Evolutionary conservation across 2,329 filamentous ascomycete species (phyloP), one percentile per base, ranked within the genome.

Genomic region (Microsporum audouinii): DNA sequence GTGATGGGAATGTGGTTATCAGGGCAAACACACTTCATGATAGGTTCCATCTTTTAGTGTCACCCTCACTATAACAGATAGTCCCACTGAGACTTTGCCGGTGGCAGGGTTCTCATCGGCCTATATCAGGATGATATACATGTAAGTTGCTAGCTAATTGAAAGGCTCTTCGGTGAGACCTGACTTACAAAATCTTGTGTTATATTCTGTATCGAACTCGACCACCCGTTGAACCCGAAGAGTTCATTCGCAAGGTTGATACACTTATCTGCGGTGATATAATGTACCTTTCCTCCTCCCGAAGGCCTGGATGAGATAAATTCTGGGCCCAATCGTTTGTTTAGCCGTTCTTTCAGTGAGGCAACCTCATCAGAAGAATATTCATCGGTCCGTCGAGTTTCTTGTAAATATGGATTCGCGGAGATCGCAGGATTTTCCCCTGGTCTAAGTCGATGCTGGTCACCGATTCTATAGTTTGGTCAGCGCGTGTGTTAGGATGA

Each of bases 171-270:
- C 23, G 33, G 0, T 14, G 45, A 36, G 17, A 34, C 17, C 55
- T n/a, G 17, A 73, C 79, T 65, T 71, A 85, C 89, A 74, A 95
- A 97, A 74, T 99, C 94, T 63, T 97, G 88, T 71, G 95, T 88
- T 41, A 96, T 88, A 71, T 95, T 91, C 71, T 92, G 89, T 63
- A 99, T 94, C n/a, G 88, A 88, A 61, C 89, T 95, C 7, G 89
- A 96, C 94, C 94, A 99, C 68, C 91, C 91, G 75, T 96, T 96
- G 79, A 96, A 96, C 7, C 91, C 91, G 76, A 96, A 96, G 0
- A 96, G 86, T 72, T 96, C 89, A 69, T 96, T 96, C 60, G 91
- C 91, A 59, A 96, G 86, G 62, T 89, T 88, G 72, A 99, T 99
- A 71, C 88, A 91, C 77, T 99, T 99, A 71, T 97, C 92, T 0